Evolutionary conservation across 306 rosid genomes (phyloP).

Genomic region (Cercis canadensis): DNA sequence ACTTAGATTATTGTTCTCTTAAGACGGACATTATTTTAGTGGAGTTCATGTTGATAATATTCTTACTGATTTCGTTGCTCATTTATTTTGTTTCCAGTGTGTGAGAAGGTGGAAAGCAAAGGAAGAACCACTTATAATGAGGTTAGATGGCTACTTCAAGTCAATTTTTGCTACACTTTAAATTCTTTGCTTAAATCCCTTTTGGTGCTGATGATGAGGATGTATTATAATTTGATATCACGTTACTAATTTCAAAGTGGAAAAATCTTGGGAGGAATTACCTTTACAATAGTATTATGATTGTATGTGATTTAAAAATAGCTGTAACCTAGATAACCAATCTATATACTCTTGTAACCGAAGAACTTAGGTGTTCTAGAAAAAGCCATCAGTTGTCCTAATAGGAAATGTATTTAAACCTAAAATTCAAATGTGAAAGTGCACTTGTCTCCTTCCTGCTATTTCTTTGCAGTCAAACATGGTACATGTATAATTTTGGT

Average conservation of each 20-base stretch:
- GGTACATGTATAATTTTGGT: constrained; percentile 2
- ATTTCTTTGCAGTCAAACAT: not conserved
- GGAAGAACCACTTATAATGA: constrained; percentile 96
- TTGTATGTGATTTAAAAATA: too few species aligned
- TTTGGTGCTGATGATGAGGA: too few species aligned
- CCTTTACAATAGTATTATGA: too few species aligned
- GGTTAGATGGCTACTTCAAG: constrained; percentile 58
- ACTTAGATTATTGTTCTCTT: constrained; percentile 14
- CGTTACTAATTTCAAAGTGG: too few species aligned
- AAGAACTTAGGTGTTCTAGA: not conserved
- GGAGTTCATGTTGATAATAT: constrained; percentile 21
- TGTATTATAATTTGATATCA: too few species aligned
- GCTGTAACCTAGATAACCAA: too few species aligned
- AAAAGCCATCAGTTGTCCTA: not conserved
- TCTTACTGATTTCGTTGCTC: constrained; percentile 33
- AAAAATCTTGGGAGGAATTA: too few species aligned
- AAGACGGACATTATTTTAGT: not conserved
- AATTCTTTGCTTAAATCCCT: constrained; percentile 23
- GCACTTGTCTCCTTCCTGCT: not conserved
- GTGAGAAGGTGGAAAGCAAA: constrained; percentile 97
- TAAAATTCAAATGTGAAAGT: not conserved
- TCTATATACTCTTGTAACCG: too few species aligned
- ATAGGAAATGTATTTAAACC: constrained; percentile 22
- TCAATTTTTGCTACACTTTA: constrained; percentile 7
- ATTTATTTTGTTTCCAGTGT: constrained; percentile 62